These are phyloP conservation scores for Saururus chinensis DNA, from an alignment of 164 flowering plant genomes.

Conservation along the genomic window DNA sequence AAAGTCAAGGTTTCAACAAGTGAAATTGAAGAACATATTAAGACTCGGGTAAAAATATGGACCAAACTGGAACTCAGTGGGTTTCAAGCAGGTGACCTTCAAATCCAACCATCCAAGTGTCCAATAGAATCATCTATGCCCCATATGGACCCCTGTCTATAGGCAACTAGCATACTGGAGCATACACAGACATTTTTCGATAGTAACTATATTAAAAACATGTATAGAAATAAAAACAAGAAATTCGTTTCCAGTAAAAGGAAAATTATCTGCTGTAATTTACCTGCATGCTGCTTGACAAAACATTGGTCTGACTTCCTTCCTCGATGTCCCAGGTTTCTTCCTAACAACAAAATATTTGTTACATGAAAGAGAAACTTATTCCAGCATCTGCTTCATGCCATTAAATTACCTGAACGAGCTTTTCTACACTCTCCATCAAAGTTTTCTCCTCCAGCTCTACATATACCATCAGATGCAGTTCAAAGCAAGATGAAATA, in stretches of 20 bases:
- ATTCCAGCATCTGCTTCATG: neutral
- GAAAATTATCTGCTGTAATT: neutral
- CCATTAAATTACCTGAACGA: conserved; percentile 58
- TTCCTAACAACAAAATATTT: conserved; percentile 36
- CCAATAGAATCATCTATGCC: neutral
- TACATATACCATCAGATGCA: conserved; percentile 74
- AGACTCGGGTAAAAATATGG: no score
- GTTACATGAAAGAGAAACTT: neutral
- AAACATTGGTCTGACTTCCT: conserved; percentile 84
- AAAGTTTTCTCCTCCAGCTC: conserved; percentile 93
- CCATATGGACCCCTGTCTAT: neutral
- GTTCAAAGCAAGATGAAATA: conserved; percentile 95
- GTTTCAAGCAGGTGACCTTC: no score
- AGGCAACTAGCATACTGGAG: neutral
- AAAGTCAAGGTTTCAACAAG: no score
- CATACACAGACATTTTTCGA: neutral
- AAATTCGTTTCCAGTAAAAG: neutral
- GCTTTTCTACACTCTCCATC: conserved; percentile 90
- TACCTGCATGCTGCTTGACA: conserved; percentile 98
- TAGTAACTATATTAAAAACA: neutral
- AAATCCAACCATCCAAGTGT: no score
- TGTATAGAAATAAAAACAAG: neutral
- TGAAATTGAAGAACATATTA: no score
- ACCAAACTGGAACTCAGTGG: no score
- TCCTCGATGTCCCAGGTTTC: conserved; percentile 98